Evolutionary conservation across 139 green algal species (phyloP), one percentile per base, ranked within the genome.

Genomic region (Picochlorum sp.): DNA sequence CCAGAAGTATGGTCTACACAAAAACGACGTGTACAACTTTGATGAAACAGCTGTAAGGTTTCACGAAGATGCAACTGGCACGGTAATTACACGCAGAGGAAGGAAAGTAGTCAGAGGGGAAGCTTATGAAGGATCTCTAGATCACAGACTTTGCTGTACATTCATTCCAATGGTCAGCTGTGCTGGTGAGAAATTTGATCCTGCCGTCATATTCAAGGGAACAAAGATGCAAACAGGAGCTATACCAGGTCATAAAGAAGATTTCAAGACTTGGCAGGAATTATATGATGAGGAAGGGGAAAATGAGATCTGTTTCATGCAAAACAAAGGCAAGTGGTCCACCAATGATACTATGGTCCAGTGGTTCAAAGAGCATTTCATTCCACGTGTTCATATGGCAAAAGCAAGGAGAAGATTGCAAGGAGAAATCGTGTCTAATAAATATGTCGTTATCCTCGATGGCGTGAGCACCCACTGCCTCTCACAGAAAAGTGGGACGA

Each of bases 11-110:
- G 21, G 23, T 37, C 20, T 59, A 21, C 13, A 59, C 5, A 28
- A 28, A 59, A 21, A 59, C 18, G 51, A 59, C 21, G 51, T 59
- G 20, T 59, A 30, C 51, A 59, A 59, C 51, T 59, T 59, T 59
- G 51, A 59, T 28, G 20, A 59, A 28, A 59, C 51, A 59, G 51
- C 51, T 18, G n/a, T 59, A 30, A n/a, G 20, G 20, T 59, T 32
- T 59, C 47, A 54, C 18, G 47, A 54, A 54, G 51, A 28, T 21
- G 20, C 18, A 18, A 28, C 4, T 59, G 51, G 51, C 20, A 59
- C 10, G 21, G 21, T 30, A 30, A 59, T 28, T 37, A 18, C 21
- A 32, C 20, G 18, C 13, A 28, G 6, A 59, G 51, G 51, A 15
- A 21, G 18, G n/a, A 59, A 59, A 30, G 6, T 30, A 18, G 51